A percentile compares a stretch with the other conserved stretches of the same genome.
phyloP scores from a whole-genome alignment of 179 eudicot genomes.

The Gypsophila paniculata region DNA sequence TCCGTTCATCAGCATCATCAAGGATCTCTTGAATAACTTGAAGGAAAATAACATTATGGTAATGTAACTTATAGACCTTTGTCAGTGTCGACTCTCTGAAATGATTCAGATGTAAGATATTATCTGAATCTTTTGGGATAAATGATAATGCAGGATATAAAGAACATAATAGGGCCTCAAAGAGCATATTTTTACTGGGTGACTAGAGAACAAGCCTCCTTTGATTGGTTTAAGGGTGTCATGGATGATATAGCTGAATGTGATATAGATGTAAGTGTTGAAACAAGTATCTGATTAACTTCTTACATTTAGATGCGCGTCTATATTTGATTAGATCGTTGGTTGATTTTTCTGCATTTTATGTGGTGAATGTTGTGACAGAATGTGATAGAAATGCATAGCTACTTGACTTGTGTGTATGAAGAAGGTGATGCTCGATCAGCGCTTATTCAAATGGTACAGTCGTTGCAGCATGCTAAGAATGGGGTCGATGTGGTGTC shows the following conservation, averaged over 20 bases:
- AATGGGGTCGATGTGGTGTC: conserved; percentile 87
- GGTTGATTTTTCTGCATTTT: neutral
- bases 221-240: conserved; percentile 97
- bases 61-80: neutral
- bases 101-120: conserved; percentile 19
- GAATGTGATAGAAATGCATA: conserved; percentile 96
- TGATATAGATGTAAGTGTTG: conserved; percentile 55
- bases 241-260: conserved; percentile 87
- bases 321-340: neutral
- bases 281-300: conserved; percentile 4
- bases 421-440: conserved; percentile 98
- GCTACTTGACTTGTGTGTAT: conserved; percentile 86
- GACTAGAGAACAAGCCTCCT: conserved; percentile 95
- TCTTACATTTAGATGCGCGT: neutral
- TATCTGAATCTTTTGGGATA: neutral
- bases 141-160: conserved; percentile 28
- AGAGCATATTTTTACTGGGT: conserved; percentile 97
- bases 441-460: conserved; percentile 88
- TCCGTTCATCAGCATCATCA: conserved; percentile 84
- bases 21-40: conserved; percentile 72
- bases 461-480: conserved; percentile 86
- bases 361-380: conserved; percentile 63
- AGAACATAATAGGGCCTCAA: conserved; percentile 52
- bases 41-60: conserved; percentile 34
- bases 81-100: too few species aligned